phyloP scores from a whole-genome alignment of 139 green algal species.

The Chloropicon primus region DNA sequence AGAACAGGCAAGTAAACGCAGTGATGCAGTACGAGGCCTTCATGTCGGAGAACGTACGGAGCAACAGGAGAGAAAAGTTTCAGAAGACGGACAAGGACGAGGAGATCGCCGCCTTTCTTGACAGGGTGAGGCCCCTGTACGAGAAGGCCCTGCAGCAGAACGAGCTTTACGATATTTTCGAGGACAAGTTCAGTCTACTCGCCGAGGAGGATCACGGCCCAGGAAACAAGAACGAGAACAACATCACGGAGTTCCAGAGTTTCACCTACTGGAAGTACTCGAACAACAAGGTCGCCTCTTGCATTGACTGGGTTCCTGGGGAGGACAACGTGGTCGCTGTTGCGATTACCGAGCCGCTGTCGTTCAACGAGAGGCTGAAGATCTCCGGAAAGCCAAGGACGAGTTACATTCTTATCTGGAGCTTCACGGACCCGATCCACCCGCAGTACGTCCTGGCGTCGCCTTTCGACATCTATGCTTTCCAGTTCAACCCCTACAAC shows the following conservation, averaged over 20 bases:
- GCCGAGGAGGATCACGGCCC: slow-evolving; percentile 48
- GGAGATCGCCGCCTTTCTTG: slow-evolving; percentile 30
- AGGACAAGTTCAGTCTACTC: slow-evolving; percentile 55
- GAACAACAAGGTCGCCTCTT: slow-evolving; percentile 53
- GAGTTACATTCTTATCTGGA: slow-evolving; percentile 64
- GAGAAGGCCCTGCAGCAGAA: slow-evolving; percentile 42
- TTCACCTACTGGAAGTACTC: slow-evolving; percentile 61
- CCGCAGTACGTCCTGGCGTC: slow-evolving; percentile 64
- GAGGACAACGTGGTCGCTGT: slow-evolving; percentile 50
- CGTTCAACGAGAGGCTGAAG: slow-evolving; percentile 40
- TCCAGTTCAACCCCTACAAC: slow-evolving; percentile 62
- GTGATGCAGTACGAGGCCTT: slow-evolving; percentile 24
- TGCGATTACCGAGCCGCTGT: slow-evolving; percentile 37
- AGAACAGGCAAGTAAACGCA: slow-evolving; percentile 9
- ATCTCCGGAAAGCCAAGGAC: slow-evolving; percentile 25
- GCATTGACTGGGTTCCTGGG: slow-evolving; percentile 57
- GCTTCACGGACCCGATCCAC: slow-evolving; percentile 65
- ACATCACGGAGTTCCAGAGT: slow-evolving; percentile 39
- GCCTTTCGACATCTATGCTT: slow-evolving; percentile 50
- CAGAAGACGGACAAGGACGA: slow-evolving; percentile 1
- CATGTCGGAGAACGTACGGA: not conserved
- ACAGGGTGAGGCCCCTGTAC: slow-evolving; percentile 1
- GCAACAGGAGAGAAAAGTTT: not conserved
- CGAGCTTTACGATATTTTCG: slow-evolving; percentile 51
- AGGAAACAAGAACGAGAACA: slow-evolving; percentile 31